Evolutionary conservation across 2,329 filamentous ascomycete genomes (phyloP).

Genomic region (Monilinia polystroma): DNA sequence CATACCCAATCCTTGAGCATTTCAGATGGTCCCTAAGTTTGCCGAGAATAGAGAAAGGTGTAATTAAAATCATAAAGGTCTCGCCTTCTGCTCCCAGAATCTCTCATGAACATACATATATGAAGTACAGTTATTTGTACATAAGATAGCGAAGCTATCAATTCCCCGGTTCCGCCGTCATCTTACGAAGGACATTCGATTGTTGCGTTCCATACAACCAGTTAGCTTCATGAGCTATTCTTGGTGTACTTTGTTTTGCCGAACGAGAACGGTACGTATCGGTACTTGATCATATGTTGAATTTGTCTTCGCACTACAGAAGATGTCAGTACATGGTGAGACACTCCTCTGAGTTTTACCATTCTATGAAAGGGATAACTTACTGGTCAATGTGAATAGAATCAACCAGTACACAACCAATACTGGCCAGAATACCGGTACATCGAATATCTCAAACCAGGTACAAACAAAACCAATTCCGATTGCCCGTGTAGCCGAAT

Average conservation of each 20-base stretch:
- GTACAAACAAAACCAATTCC: conserved; percentile 80
- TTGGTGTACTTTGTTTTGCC: conserved; percentile 82
- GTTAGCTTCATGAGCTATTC: conserved; percentile 47
- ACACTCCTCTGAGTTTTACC: conserved; percentile 10
- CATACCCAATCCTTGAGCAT: conserved; percentile 15
- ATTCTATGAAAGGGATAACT: conserved; percentile 44
- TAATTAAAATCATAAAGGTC: conserved; percentile 33
- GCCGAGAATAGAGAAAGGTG: conserved; percentile 28
- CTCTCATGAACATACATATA: conserved; percentile 17
- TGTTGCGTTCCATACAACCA: conserved; percentile 8
- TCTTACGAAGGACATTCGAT: conserved; percentile 14
- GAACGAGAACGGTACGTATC: conserved; percentile 91
- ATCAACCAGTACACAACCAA: conserved; percentile 99
- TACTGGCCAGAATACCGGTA: conserved; percentile 98
- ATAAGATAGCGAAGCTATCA: conserved; percentile 23
- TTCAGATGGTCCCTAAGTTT: conserved; percentile 25
- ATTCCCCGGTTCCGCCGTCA: conserved; percentile 13
- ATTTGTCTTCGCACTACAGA: conserved; percentile 91
- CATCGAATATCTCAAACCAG: conserved; percentile 92
- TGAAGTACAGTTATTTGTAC: conserved; percentile 25
- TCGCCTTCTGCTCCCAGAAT: conserved; percentile 20
- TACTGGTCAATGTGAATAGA: conserved; percentile 91
- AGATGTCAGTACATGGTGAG: conserved; percentile 22
- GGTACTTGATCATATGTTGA: conserved; percentile 99
- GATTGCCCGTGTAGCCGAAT: conserved; percentile 87